Evolutionary conservation across 345 rosid species (phyloP).

Genomic region (Lepidium aucheri): DNA sequence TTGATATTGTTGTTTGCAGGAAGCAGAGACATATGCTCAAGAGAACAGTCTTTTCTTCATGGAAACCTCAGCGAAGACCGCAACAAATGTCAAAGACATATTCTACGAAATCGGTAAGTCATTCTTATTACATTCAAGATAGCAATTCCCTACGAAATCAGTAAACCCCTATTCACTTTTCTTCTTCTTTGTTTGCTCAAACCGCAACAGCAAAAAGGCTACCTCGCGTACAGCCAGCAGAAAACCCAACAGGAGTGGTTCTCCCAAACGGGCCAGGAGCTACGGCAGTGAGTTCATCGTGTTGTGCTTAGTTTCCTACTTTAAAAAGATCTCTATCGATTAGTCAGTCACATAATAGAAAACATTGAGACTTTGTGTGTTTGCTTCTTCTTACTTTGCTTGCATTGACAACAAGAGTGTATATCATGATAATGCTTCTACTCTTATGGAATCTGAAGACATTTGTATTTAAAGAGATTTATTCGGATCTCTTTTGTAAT

Average conservation of each 20-base stretch:
- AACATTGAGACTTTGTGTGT: slow-evolving; percentile 10
- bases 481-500: slow-evolving; percentile 14
- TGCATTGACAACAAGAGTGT: slow-evolving; percentile 21
- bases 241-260: slow-evolving; percentile 49
- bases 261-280: slow-evolving; percentile 32
- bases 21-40: slow-evolving; percentile 57
- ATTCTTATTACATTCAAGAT: slow-evolving; percentile 7
- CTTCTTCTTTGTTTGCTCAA: background rate
- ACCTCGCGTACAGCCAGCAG: slow-evolving; percentile 54
- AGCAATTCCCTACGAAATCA: background rate
- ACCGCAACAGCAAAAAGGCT: slow-evolving; percentile 44
- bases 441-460: slow-evolving; percentile 3
- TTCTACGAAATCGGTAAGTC: slow-evolving; percentile 70
- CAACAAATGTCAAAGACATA: slow-evolving; percentile 66
- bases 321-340: background rate
- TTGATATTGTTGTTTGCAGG: slow-evolving; percentile 40
- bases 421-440: slow-evolving; percentile 16
- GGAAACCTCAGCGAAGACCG: slow-evolving; percentile 82
- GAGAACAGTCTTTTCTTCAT: slow-evolving; percentile 77
- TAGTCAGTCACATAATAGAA: slow-evolving; percentile 19
- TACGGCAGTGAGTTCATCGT: slow-evolving; percentile 33
- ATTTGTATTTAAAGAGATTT: slow-evolving; percentile 10
- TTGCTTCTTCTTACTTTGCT: background rate
- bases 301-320: slow-evolving; percentile 33
- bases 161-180: background rate